Evolutionary conservation across 257 asterid genomes (phyloP).

Genomic region (Misopates orontium): DNA sequence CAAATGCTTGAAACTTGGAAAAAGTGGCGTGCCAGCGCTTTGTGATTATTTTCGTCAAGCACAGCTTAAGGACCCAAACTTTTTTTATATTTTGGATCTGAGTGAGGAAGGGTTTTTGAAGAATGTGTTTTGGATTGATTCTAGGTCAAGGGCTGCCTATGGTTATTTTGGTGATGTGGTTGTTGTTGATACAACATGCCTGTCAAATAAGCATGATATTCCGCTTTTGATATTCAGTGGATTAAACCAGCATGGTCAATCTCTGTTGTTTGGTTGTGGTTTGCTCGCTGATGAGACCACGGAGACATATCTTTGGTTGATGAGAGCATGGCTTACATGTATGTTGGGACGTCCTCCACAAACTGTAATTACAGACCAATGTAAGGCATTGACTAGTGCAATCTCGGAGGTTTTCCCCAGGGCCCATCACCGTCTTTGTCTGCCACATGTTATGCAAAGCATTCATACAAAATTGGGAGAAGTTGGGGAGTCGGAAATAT

Average conservation of each 20-base stretch:
- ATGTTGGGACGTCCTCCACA: constrained; percentile 51
- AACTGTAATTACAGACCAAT: constrained; percentile 45
- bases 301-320: constrained; percentile 52
- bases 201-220: constrained; percentile 34
- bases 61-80: constrained; percentile 49
- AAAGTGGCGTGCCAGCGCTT: constrained; percentile 41
- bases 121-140: constrained; percentile 61
- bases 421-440: constrained; percentile 44
- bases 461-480: constrained; percentile 41
- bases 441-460: constrained; percentile 43
- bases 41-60: constrained; percentile 36
- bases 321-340: constrained; percentile 65
- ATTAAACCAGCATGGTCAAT: constrained; percentile 53
- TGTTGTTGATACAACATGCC: constrained; percentile 38
- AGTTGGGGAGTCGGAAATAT: constrained; percentile 32
- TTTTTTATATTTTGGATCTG: constrained; percentile 53
- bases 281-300: constrained; percentile 43
- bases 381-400: constrained; percentile 42
- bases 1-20: constrained; percentile 38
- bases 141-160: constrained; percentile 54
- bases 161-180: constrained; percentile 53
- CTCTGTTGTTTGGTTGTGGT: constrained; percentile 51
- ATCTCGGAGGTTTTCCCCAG: constrained; percentile 60
- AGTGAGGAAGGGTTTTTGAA: constrained; percentile 48
- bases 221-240: constrained; percentile 47